Conservation (phyloP, 2,329 filamentous ascomycete species). For the Leptographium lundbergii region DNA sequence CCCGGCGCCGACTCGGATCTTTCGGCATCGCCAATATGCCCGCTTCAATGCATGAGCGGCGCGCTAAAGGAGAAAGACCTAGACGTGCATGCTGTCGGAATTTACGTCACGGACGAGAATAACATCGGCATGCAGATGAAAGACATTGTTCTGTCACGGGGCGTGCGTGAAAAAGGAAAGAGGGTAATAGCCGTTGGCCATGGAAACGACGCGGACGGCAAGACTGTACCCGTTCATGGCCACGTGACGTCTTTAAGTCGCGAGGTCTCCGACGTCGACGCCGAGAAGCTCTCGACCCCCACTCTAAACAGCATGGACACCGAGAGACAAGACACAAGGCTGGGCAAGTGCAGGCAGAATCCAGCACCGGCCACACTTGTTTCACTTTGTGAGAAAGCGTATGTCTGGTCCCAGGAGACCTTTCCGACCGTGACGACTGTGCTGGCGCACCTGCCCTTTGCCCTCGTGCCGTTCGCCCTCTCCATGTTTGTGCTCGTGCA, state of each 20-base stretch:
- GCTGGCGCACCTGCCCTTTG: constrained; percentile 50
- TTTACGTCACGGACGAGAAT: background rate
- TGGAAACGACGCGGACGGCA: no score
- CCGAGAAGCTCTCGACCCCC: background rate
- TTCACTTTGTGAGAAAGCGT: constrained; percentile 31
- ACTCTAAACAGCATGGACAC: background rate
- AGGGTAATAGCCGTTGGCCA: background rate
- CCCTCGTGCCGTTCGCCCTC: constrained; percentile 58
- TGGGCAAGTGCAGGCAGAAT: background rate
- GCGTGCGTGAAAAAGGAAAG: background rate
- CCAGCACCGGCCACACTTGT: constrained; percentile 25
- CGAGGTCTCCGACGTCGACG: background rate
- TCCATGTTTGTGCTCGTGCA: constrained; percentile 67
- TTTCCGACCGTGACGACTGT: constrained; percentile 59
- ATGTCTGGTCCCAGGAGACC: constrained; percentile 52
- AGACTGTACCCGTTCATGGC: background rate
- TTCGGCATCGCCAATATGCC: no score
- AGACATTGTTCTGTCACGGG: background rate
- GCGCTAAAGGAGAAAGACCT: no score
- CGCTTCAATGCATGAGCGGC: no score
- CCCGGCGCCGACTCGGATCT: no score
- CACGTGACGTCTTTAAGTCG: background rate
- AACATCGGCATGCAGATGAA: background rate
- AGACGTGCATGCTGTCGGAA: background rate
- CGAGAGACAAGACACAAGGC: background rate